Conservation (phyloP, 2,329 filamentous ascomycete genomes). For the Aureobasidium sp. region DNA sequence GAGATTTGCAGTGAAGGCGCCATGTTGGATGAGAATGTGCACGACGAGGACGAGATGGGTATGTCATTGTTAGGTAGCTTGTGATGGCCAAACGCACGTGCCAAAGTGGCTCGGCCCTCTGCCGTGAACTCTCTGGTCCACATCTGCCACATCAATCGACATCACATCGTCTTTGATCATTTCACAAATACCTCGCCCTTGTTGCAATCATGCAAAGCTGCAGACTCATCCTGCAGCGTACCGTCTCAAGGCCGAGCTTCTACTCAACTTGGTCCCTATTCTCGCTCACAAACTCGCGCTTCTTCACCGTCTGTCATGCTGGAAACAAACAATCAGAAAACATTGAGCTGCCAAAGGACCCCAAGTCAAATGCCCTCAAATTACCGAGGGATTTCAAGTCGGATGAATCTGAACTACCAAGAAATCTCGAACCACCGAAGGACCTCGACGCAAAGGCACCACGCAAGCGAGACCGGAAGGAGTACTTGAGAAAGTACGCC, state of each 20-base stretch:
- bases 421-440: not conserved
- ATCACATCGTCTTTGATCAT: not conserved
- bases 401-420: not conserved
- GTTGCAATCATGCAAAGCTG: not conserved
- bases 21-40: slow-evolving; percentile 26
- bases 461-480: not conserved
- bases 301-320: not conserved
- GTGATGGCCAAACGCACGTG: not conserved
- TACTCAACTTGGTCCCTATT: not conserved
- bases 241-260: not conserved
- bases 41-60: not conserved
- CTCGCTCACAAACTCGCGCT: not conserved
- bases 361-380: not conserved
- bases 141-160: not conserved
- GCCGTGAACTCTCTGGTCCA: not conserved
- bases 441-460: not conserved
- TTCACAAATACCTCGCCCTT: not conserved
- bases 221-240: not conserved
- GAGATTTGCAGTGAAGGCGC: slow-evolving; percentile 39
- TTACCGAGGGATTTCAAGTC: not conserved
- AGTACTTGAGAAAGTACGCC: not conserved
- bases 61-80: not conserved
- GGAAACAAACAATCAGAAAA: not conserved
- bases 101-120: not conserved
- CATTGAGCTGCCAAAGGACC: not conserved